Evolutionary conservation across 1,139 yeast genomes (phyloP).

Genomic region (Geotrichum reessii): DNA sequence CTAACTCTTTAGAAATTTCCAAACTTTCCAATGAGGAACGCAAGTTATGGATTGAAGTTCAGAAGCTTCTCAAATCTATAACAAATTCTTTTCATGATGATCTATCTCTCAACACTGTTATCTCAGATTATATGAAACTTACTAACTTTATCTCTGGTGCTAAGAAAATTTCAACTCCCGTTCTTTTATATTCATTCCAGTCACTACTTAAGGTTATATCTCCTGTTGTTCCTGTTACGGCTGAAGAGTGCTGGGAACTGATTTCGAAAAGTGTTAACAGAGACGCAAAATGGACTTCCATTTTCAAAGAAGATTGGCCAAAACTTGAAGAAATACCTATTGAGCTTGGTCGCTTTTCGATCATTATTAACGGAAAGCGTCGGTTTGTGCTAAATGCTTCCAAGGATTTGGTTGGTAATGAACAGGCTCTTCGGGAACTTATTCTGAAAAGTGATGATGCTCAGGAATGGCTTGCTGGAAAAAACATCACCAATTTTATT

Average conservation of each 20-base stretch:
- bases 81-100: constrained; percentile 55
- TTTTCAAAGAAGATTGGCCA: constrained; percentile 42
- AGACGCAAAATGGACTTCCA: constrained; percentile 42
- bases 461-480: constrained; percentile 22
- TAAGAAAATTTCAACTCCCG: constrained; percentile 33
- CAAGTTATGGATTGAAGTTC: constrained; percentile 52
- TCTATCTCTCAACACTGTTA: constrained; percentile 70
- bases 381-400: constrained; percentile 41
- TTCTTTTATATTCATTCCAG: constrained; percentile 43
- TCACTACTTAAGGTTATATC: constrained; percentile 55
- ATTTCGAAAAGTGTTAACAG: constrained; percentile 35
- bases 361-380: constrained; percentile 67
- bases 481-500: constrained; percentile 22
- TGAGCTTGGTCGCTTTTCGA: constrained; percentile 23
- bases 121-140: constrained; percentile 85
- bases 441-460: constrained; percentile 21
- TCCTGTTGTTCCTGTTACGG: constrained; percentile 73
- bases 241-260: constrained; percentile 77
- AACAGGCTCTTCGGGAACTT: constrained; percentile 32
- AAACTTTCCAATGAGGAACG: constrained; percentile 45
- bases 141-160: constrained; percentile 51
- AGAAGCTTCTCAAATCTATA: constrained; percentile 46
- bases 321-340: constrained; percentile 19
- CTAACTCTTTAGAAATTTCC: constrained; percentile 6
- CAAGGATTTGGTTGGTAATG: constrained; percentile 37